phyloP scores from a whole-genome alignment of 2,329 filamentous ascomycete genomes.

The Aureobasidium sp. region DNA sequence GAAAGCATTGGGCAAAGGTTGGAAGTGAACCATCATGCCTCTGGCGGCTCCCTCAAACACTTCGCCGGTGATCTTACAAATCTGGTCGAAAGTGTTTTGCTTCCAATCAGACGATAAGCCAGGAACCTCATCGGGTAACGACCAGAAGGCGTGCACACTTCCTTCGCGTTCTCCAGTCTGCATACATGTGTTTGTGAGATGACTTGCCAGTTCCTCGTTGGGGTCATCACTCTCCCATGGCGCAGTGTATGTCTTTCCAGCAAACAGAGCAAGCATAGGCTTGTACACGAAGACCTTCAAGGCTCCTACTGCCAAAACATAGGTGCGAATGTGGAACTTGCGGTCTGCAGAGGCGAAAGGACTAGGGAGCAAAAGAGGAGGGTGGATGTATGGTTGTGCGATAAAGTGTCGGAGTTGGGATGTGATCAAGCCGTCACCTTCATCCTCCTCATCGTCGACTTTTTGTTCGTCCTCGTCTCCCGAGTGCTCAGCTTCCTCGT shows the following conservation, averaged over 20 bases:
- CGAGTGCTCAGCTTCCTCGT: constrained; percentile 28
- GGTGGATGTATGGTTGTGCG: constrained; percentile 89
- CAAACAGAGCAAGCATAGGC: constrained; percentile 90
- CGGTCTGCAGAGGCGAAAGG: constrained; percentile 46
- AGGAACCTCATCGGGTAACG: constrained; percentile 40
- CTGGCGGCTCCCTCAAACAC: constrained; percentile 79
- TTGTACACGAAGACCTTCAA: constrained; percentile 79
- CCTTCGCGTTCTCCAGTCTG: constrained; percentile 54
- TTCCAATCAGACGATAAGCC: constrained; percentile 37
- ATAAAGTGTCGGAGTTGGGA: constrained; percentile 94
- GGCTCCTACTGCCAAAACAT: constrained; percentile 73
- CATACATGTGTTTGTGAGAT: constrained; percentile 93
- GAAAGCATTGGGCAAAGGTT: constrained; percentile 78
- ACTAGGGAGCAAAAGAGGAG: constrained; percentile 59
- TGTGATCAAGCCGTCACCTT: constrained; percentile 57
- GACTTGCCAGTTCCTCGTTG: constrained; percentile 55
- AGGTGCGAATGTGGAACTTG: constrained; percentile 94
- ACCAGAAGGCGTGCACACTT: constrained; percentile 68
- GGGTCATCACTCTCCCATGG: constrained; percentile 43
- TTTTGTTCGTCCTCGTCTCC: constrained; percentile 20
- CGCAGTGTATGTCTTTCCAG: constrained; percentile 60
- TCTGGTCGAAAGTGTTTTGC: constrained; percentile 60
- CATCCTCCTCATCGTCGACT: constrained; percentile 29
- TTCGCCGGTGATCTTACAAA: constrained; percentile 64
- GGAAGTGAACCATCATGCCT: constrained; percentile 84